Evolutionary conservation across 176 grass and related monocot species (phyloP).

Genomic region (Triticum turgidum): DNA sequence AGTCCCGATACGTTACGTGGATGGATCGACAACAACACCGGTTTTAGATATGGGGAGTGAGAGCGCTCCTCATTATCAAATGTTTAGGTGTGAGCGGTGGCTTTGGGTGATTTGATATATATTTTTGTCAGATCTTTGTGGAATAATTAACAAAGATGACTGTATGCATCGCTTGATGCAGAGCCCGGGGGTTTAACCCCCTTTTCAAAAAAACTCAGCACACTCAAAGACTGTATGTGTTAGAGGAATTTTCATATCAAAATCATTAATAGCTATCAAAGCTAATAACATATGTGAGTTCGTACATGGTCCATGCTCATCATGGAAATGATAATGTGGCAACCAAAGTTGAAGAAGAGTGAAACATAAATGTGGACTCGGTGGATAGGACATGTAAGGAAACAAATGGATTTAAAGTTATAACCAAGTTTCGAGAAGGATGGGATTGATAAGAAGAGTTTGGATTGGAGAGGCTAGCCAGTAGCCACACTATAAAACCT

Average conservation of each 20-base stretch:
- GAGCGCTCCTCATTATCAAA: too few species aligned
- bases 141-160: too few species aligned
- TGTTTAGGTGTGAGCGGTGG: too few species aligned
- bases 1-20: too few species aligned
- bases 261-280: not conserved
- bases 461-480: too few species aligned
- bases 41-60: too few species aligned
- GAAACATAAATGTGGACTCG: not conserved
- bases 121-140: too few species aligned
- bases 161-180: too few species aligned
- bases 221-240: not conserved
- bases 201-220: not conserved
- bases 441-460: not conserved
- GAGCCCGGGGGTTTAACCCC: not conserved
- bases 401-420: not conserved
- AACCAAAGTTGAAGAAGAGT: not conserved
- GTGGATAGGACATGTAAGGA: not conserved
- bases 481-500: too few species aligned
- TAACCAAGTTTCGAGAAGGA: not conserved
- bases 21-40: too few species aligned
- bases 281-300: not conserved
- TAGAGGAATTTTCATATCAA: not conserved
- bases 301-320: not conserved
- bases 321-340: not conserved
- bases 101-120: too few species aligned